These are phyloP conservation scores for Diaporthe aspalathi DNA, from an alignment of 2,329 filamentous ascomycete genomes.

Conservation along the genomic window DNA sequence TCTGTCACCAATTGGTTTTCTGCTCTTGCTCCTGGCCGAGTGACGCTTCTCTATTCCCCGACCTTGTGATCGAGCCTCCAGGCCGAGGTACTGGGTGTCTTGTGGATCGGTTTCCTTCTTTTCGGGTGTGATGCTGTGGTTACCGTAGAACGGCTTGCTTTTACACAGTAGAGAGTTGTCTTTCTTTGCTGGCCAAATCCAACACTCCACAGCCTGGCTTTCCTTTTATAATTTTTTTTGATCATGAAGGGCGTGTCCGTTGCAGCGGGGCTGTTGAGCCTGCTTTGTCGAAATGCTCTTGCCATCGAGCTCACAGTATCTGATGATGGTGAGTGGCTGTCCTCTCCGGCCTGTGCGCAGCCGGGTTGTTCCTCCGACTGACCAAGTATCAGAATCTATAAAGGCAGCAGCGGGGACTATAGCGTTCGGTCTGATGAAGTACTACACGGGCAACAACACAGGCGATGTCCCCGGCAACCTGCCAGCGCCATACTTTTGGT, in stretches of 20 bases:
- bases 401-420: slow-evolving; percentile 61
- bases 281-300: slow-evolving; percentile 39
- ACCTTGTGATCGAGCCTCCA: background rate
- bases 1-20: slow-evolving; percentile 36
- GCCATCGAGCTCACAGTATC: slow-evolving; percentile 42
- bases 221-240: background rate
- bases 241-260: slow-evolving; percentile 41
- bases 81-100: slow-evolving; percentile 2
- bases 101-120: background rate
- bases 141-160: slow-evolving; percentile 15
- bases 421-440: slow-evolving; percentile 60
- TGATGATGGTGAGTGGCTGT: slow-evolving; percentile 42
- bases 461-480: slow-evolving; percentile 69
- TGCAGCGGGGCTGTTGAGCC: slow-evolving; percentile 38
- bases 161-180: background rate
- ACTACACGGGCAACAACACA: slow-evolving; percentile 68
- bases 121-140: slow-evolving; percentile 40
- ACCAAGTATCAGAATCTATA: slow-evolving; percentile 59
- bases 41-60: slow-evolving; percentile 40
- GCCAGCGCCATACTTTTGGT: slow-evolving; percentile 58
- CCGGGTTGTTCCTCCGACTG: slow-evolving; percentile 42
- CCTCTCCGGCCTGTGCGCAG: background rate
- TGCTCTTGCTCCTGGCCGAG: slow-evolving; percentile 47
- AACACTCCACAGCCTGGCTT: slow-evolving; percentile 1
- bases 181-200: slow-evolving; percentile 3